Conservation (phyloP, 805 yeast species). For the Kluyveromyces dobzhanskii region DNA sequence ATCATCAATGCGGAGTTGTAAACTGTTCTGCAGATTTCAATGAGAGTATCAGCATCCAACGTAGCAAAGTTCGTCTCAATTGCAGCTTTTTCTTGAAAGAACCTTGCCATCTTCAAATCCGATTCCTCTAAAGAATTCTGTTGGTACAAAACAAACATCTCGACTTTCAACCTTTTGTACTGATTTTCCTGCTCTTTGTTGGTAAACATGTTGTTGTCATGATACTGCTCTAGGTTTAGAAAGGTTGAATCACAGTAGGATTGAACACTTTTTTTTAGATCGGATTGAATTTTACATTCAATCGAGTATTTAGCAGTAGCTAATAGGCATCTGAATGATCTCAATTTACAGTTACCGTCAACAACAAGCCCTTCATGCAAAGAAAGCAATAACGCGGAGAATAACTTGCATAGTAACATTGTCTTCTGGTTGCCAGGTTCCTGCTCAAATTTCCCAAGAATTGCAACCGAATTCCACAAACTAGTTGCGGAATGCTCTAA, state of each 20-base stretch:
- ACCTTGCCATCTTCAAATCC: constrained; percentile 30
- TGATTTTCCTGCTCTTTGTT: constrained; percentile 6
- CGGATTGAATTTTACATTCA: constrained; percentile 17
- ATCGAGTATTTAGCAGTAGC: constrained; percentile 23
- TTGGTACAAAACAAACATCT: constrained; percentile 27
- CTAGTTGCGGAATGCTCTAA: constrained; percentile 27
- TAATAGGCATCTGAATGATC: constrained; percentile 28
- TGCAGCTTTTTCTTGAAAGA: constrained; percentile 28
- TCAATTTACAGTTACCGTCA: constrained; percentile 19
- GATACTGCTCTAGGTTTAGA: constrained; percentile 15
- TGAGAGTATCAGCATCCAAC: constrained; percentile 12
- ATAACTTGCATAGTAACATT: constrained; percentile 21
- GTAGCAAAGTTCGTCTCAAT: constrained; percentile 8
- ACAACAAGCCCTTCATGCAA: constrained; percentile 25
- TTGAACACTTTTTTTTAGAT: constrained; percentile 19
- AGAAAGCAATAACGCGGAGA: constrained; percentile 27
- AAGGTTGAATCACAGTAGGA: constrained; percentile 25
- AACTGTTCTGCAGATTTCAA: constrained; percentile 29
- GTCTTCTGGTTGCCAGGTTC: constrained; percentile 4
- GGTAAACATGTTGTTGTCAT: constrained; percentile 3
- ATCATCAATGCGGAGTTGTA: constrained; percentile 27
- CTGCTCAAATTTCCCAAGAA: constrained; percentile 21
- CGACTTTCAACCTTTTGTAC: constrained; percentile 18
- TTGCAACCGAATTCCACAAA: constrained; percentile 32
- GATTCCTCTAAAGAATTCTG: constrained; percentile 24